A percentile compares a stretch with the other conserved stretches of the same genome.
These are phyloP conservation scores for Hyaloscypha hepaticicola DNA, from an alignment of 495 filamentous ascomycete genomes.

Conservation along the genomic window DNA sequence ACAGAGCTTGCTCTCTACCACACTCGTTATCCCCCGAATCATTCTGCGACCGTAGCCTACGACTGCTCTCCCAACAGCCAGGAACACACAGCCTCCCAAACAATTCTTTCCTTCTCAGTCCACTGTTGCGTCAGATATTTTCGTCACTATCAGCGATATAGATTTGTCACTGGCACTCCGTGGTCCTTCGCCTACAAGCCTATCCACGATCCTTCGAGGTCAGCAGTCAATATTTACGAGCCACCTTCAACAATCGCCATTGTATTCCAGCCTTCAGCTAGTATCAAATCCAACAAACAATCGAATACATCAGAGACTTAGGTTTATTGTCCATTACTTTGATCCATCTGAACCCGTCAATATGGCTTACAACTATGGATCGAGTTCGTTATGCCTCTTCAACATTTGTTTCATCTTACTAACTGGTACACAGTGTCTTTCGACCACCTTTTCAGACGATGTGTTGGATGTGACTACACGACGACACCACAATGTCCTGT, in stretches of 20 bases:
- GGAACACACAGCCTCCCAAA: slow-evolving; percentile 9
- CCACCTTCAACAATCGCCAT: background rate
- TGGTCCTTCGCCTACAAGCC: background rate
- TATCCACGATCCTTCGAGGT: background rate
- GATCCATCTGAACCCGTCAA: background rate
- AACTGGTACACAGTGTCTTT: slow-evolving; percentile 20
- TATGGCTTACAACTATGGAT: slow-evolving; percentile 1
- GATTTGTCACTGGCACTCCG: background rate
- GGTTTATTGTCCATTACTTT: background rate
- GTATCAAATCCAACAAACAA: background rate
- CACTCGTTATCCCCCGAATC: slow-evolving; percentile 19
- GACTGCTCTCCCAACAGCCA: background rate
- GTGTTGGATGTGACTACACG: slow-evolving; percentile 42
- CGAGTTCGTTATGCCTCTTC: slow-evolving; percentile 9
- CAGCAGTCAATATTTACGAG: background rate
- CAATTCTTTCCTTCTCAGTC: slow-evolving; percentile 22
- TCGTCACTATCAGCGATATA: slow-evolving; percentile 8
- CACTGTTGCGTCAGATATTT: background rate
- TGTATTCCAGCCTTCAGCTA: background rate
- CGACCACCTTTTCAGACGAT: slow-evolving; percentile 45
- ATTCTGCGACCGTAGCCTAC: slow-evolving; percentile 11
- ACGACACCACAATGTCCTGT: slow-evolving; percentile 35
- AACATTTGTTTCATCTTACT: background rate
- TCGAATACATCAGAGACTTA: background rate
- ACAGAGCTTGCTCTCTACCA: slow-evolving; percentile 30